Evolutionary conservation across 2,329 filamentous ascomycete species (phyloP).

Genomic region (Pleomassaria siparia): DNA sequence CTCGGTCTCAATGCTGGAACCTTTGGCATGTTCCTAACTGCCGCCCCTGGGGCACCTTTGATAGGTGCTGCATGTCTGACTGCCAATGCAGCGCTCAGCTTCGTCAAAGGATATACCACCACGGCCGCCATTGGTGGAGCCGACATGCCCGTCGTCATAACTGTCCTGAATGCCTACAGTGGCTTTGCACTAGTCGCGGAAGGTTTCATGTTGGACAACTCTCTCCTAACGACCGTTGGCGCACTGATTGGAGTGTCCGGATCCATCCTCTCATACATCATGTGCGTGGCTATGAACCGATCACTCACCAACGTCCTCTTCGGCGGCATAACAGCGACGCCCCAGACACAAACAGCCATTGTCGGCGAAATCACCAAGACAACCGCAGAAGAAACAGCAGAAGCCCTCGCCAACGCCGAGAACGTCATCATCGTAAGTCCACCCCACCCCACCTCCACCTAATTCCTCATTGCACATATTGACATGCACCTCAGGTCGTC

Average conservation of each 20-base stretch:
- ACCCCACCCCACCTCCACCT: too few relatives aligned
- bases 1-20: slow-evolving; percentile 77
- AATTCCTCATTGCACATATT: not conserved
- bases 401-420: slow-evolving; percentile 73
- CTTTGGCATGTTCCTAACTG: slow-evolving; percentile 79
- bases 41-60: slow-evolving; percentile 76
- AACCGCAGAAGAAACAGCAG: slow-evolving; percentile 77
- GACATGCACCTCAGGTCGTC: slow-evolving; percentile 55
- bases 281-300: slow-evolving; percentile 87
- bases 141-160: slow-evolving; percentile 91
- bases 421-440: slow-evolving; percentile 72
- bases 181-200: slow-evolving; percentile 89
- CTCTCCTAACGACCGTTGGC: slow-evolving; percentile 80
- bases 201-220: slow-evolving; percentile 88
- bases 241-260: slow-evolving; percentile 86
- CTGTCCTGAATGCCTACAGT: slow-evolving; percentile 86
- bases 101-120: slow-evolving; percentile 84
- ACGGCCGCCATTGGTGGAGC: slow-evolving; percentile 89
- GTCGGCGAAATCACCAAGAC: slow-evolving; percentile 79
- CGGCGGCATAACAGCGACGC: slow-evolving; percentile 71
- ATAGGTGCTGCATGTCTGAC: slow-evolving; percentile 78
- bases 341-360: slow-evolving; percentile 69
- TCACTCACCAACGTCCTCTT: slow-evolving; percentile 88
- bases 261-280: slow-evolving; percentile 70
- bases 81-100: slow-evolving; percentile 75